phyloP scores from a whole-genome alignment of 192 early-diverging fungal genomes.

The Backusella mclennaniae region DNA sequence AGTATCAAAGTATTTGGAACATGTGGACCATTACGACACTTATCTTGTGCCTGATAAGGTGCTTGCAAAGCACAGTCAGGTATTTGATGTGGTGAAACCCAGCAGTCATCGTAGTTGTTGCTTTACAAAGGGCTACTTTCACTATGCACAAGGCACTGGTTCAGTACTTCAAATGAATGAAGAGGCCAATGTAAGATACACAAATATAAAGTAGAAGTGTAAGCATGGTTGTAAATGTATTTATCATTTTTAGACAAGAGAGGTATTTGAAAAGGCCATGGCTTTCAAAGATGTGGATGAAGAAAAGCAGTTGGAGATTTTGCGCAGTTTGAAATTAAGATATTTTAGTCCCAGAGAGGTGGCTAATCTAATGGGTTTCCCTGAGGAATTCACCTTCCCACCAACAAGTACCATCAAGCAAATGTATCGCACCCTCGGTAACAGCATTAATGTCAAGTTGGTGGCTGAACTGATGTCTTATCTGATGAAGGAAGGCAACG shows the following conservation, averaged over 20 bases:
- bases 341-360: conserved; percentile 67
- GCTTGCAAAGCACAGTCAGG: conserved; percentile 47
- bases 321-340: conserved; percentile 41
- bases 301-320: conserved; percentile 33
- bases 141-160: conserved; percentile 58
- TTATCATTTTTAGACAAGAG: conserved; percentile 20
- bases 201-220: not conserved
- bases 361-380: conserved; percentile 80
- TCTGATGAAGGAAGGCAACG: conserved; percentile 44
- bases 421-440: conserved; percentile 84
- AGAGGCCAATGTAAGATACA: conserved; percentile 44
- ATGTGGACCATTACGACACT: conserved; percentile 25
- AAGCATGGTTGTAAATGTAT: not conserved
- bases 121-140: conserved; percentile 82
- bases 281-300: conserved; percentile 25
- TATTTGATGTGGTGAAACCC: conserved; percentile 70
- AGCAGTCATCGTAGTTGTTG: conserved; percentile 65
- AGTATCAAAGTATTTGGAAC: conserved; percentile 21
- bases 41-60: conserved; percentile 52
- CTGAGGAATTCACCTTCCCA: conserved; percentile 73
- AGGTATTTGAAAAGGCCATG: conserved; percentile 33
- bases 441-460: conserved; percentile 85
- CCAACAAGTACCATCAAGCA: conserved; percentile 64
- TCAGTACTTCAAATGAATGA: conserved; percentile 54
- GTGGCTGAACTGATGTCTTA: conserved; percentile 76